Percentiles rank a stretch among this genome's conserved stretches.
These are phyloP conservation scores for Saccharomyces hybrid DNA, from an alignment of 1,139 yeast species.

Conservation along the genomic window DNA sequence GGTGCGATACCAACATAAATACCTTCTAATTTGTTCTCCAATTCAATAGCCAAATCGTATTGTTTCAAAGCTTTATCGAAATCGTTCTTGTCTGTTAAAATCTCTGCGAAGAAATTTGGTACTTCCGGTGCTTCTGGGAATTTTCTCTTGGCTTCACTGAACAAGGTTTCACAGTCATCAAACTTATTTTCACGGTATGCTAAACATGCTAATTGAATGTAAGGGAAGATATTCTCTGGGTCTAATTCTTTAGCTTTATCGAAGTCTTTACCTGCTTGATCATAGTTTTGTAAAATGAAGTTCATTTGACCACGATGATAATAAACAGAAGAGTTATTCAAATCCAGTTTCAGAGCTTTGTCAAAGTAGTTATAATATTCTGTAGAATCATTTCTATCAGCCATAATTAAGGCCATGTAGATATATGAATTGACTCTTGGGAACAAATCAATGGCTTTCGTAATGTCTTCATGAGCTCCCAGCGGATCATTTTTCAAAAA, in stretches of 20 bases:
- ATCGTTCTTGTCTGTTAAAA: conserved; percentile 75
- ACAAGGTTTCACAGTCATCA: conserved; percentile 55
- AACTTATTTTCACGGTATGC: conserved; percentile 73
- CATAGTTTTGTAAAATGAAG: conserved; percentile 71
- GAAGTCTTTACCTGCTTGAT: conserved; percentile 68
- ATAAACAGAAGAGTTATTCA: conserved; percentile 72
- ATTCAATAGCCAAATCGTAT: conserved; percentile 78
- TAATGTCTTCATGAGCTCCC: conserved; percentile 52
- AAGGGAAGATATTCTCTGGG: conserved; percentile 72
- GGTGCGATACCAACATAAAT: conserved; percentile 83
- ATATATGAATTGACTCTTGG: conserved; percentile 83
- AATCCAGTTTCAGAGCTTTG: conserved; percentile 62
- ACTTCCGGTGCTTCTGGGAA: conserved; percentile 89
- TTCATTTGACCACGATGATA: conserved; percentile 93
- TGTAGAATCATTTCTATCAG: conserved; percentile 72
- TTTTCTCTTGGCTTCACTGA: conserved; percentile 63
- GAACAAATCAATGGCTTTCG: conserved; percentile 53
- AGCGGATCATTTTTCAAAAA: conserved; percentile 73
- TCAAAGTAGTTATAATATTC: conserved; percentile 49
- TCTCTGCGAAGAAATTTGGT: conserved; percentile 93
- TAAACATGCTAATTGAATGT: conserved; percentile 89
- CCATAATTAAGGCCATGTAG: conserved; percentile 74
- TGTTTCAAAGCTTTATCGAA: conserved; percentile 67
- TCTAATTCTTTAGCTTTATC: conserved; percentile 68
- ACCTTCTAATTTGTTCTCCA: conserved; percentile 46